phyloP scores from a whole-genome alignment of 768 basidiomycete genomes.

The Boletales sp. region DNA sequence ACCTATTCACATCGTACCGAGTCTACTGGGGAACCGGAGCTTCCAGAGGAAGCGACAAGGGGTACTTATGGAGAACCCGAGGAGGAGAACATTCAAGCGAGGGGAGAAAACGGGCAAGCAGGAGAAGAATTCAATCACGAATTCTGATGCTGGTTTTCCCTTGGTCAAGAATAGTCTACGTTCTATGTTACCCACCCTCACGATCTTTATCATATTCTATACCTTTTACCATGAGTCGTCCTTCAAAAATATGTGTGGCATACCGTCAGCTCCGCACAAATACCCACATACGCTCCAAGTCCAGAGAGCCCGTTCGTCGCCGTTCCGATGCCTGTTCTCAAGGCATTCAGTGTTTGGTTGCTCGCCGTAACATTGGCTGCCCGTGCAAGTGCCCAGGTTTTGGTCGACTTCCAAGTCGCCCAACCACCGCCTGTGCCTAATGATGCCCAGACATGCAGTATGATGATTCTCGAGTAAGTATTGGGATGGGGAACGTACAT shows the following conservation, averaged over 20 bases:
- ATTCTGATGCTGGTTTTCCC: conserved; percentile 37
- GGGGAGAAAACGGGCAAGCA: conserved; percentile 14
- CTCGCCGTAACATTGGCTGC: conserved; percentile 7
- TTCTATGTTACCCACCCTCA: too few relatives aligned
- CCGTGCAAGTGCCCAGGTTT: conserved; percentile 23
- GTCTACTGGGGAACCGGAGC: conserved; percentile 42
- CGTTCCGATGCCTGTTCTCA: conserved; percentile 21
- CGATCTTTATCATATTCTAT: too few relatives aligned
- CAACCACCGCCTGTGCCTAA: conserved; percentile 69
- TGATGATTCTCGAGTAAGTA: conserved; percentile 58
- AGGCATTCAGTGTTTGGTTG: conserved; percentile 8
- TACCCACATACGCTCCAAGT: background rate
- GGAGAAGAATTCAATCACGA: conserved; percentile 64
- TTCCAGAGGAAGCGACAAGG: conserved; percentile 70
- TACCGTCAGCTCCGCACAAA: conserved; percentile 1
- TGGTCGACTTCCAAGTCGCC: conserved; percentile 68
- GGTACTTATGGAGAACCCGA: conserved; percentile 50
- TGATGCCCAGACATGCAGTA: conserved; percentile 58
- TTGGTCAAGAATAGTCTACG: too few relatives aligned
- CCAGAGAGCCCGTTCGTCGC: too few relatives aligned
- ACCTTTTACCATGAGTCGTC: too few relatives aligned
- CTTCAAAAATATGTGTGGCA: background rate
- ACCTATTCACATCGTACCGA: conserved; percentile 32
- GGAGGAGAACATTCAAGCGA: conserved; percentile 7
- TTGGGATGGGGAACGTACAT: background rate